These are phyloP conservation scores for Pseudogymnoascus verrucosus DNA, from an alignment of 2,329 filamentous ascomycete genomes.

Conservation along the genomic window DNA sequence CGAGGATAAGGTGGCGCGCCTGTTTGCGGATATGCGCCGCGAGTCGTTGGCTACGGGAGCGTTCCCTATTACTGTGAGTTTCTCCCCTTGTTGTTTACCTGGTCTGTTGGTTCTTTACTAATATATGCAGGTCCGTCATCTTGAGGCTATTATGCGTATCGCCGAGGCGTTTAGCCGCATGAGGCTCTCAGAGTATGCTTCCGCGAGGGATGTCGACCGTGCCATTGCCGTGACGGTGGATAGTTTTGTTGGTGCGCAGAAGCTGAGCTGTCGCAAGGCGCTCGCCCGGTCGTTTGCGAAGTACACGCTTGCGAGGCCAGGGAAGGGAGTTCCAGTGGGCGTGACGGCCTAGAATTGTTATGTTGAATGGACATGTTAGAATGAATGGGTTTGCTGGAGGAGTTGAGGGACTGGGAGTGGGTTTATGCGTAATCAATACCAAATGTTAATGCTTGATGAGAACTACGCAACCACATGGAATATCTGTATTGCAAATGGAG, in stretches of 20 bases:
- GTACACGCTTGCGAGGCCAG: constrained; percentile 54
- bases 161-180: constrained; percentile 93
- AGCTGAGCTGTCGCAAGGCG: constrained; percentile 96
- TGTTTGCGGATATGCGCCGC: constrained; percentile 93
- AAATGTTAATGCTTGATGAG: constrained; percentile 8
- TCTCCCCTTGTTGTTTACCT: neutral
- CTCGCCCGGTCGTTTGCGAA: constrained; percentile 92
- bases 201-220: constrained; percentile 82
- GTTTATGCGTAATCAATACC: neutral
- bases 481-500: neutral
- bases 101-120: constrained; percentile 10
- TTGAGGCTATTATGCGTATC: constrained; percentile 96
- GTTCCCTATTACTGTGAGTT: constrained; percentile 90
- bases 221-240: constrained; percentile 96
- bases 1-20: constrained; percentile 86
- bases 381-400: constrained; percentile 1
- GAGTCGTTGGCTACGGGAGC: constrained; percentile 90
- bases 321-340: neutral
- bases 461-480: neutral
- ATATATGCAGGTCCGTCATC: constrained; percentile 69
- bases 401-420: constrained; percentile 2
- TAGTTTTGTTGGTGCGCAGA: constrained; percentile 91
- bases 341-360: neutral
- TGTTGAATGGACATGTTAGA: neutral
- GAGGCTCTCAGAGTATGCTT: constrained; percentile 94